Evolutionary conservation across 805 yeast species (phyloP).

Genomic region (Candida dendrica): DNA sequence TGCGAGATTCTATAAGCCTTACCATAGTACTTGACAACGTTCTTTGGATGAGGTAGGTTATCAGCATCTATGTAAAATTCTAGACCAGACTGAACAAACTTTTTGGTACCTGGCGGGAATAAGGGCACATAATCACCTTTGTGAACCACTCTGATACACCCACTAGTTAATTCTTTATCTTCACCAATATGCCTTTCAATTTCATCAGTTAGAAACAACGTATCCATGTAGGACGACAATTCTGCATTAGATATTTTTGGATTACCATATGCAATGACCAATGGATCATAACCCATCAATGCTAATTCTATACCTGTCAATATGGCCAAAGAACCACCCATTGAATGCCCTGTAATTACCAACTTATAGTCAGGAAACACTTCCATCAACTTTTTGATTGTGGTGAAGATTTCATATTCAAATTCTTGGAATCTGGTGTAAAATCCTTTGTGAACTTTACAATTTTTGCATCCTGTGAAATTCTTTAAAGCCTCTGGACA

Average conservation of each 20-base stretch:
- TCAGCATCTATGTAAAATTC: conserved; percentile 26
- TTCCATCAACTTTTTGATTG: conserved; percentile 26
- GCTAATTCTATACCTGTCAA: conserved; percentile 57
- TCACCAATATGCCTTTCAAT: conserved; percentile 20
- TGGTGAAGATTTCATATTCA: conserved; percentile 20
- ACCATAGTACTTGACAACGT: conserved; percentile 10
- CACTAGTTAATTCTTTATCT: conserved; percentile 15
- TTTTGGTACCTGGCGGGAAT: conserved; percentile 46
- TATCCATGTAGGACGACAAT: conserved; percentile 47
- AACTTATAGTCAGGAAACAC: conserved; percentile 42
- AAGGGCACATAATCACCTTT: conserved; percentile 50
- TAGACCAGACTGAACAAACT: conserved; percentile 26
- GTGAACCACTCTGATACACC: conserved; percentile 51
- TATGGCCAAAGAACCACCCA: conserved; percentile 66
- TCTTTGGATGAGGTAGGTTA: conserved; percentile 29
- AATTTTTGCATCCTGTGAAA: conserved; percentile 33
- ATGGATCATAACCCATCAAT: conserved; percentile 46
- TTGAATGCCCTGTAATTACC: conserved; percentile 63
- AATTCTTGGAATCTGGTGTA: conserved; percentile 37
- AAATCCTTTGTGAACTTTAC: conserved; percentile 63
- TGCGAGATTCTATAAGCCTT: conserved; percentile 9
- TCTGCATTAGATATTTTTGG: conserved; percentile 57
- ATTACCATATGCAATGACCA: conserved; percentile 56
- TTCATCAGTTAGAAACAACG: conserved; percentile 32
- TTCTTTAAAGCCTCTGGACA: conserved; percentile 6